phyloP scores from a whole-genome alignment of 1,139 yeast genomes.

The Casaregolazyma lundiana region DNA sequence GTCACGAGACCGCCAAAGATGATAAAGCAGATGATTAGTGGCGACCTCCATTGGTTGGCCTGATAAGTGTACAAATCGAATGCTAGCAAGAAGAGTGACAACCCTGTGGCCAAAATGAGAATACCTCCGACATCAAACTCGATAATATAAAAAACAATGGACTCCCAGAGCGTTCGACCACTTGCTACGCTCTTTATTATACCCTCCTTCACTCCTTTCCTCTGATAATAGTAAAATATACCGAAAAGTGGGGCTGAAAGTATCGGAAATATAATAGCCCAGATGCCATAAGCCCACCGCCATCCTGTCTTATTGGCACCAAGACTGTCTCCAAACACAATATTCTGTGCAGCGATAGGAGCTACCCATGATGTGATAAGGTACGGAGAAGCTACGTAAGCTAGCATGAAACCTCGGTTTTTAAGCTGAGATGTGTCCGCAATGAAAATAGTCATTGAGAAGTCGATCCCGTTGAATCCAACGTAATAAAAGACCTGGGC shows the following conservation, averaged over 20 bases:
- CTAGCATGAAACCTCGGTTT: conserved; percentile 32
- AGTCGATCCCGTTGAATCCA: conserved; percentile 27
- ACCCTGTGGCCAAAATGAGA: conserved; percentile 31
- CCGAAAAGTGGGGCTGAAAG: conserved; percentile 30
- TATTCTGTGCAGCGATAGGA: conserved; percentile 25
- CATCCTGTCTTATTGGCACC: too few relatives aligned
- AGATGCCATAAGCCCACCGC: conserved; percentile 38
- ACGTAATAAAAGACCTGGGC: conserved; percentile 31
- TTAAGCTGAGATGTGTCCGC: conserved; percentile 32
- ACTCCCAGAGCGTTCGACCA: conserved; percentile 19
- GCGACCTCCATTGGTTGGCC: conserved; percentile 27
- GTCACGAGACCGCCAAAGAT: conserved; percentile 31
- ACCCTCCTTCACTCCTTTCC: conserved; percentile 24
- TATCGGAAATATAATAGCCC: conserved; percentile 34
- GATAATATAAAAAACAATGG: conserved; percentile 22
- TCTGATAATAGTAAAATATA: conserved; percentile 28
- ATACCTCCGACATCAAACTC: conserved; percentile 38
- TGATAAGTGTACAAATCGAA: conserved; percentile 32
- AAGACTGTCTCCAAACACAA: too few relatives aligned
- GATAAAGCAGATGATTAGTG: conserved; percentile 33
- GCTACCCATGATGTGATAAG: conserved; percentile 32
- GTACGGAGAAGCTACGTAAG: conserved; percentile 30
- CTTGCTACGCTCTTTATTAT: conserved; percentile 17
- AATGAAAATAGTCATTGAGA: conserved; percentile 23
- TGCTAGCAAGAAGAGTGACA: conserved; percentile 36